These are phyloP conservation scores for Fusarium sp. DNA, from an alignment of 2,329 filamentous ascomycete species.

Conservation along the genomic window DNA sequence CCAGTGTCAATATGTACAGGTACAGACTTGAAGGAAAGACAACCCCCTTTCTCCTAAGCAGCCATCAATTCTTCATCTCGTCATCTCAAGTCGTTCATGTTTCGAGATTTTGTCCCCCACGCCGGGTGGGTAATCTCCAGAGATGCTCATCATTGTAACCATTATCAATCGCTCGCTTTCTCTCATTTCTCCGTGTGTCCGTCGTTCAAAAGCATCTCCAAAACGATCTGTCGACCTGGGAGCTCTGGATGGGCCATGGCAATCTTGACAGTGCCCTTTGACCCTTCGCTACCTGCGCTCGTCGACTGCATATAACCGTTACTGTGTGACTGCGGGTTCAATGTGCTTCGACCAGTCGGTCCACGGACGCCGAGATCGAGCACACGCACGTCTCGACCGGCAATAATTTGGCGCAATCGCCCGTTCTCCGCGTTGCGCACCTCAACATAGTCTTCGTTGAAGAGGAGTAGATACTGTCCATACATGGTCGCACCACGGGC, in stretches of 20 bases:
- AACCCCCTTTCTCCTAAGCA: constrained; percentile 2
- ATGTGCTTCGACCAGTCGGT: constrained; percentile 64
- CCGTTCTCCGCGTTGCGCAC: constrained; percentile 97
- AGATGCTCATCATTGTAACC: constrained; percentile 19
- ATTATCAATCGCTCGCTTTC: constrained; percentile 4
- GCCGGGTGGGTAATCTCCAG: constrained; percentile 3
- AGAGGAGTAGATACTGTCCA: constrained; percentile 90
- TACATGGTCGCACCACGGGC: constrained; percentile 89
- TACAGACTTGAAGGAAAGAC: constrained; percentile 34
- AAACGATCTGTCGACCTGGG: constrained; percentile 84
- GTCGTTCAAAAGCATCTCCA: constrained; percentile 94
- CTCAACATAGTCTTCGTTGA: constrained; percentile 97
- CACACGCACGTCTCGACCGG: constrained; percentile 88
- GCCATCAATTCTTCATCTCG: constrained; percentile 1
- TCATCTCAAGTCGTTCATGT: constrained; percentile 7
- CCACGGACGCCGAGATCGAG: constrained; percentile 85
- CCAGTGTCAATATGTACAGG: constrained; percentile 34
- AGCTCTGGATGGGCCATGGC: constrained; percentile 94
- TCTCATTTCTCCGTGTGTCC: constrained; percentile 70
- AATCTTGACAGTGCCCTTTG: constrained; percentile 87
- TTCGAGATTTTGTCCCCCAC: constrained; percentile 16
- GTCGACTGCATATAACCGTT: constrained; percentile 53
- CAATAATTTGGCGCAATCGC: constrained; percentile 91
- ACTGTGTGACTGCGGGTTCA: constrained; percentile 50
- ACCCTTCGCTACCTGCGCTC: constrained; percentile 57